phyloP scores from a whole-genome alignment of 495 filamentous ascomycete species.

The Podospora pseudocomata region DNA sequence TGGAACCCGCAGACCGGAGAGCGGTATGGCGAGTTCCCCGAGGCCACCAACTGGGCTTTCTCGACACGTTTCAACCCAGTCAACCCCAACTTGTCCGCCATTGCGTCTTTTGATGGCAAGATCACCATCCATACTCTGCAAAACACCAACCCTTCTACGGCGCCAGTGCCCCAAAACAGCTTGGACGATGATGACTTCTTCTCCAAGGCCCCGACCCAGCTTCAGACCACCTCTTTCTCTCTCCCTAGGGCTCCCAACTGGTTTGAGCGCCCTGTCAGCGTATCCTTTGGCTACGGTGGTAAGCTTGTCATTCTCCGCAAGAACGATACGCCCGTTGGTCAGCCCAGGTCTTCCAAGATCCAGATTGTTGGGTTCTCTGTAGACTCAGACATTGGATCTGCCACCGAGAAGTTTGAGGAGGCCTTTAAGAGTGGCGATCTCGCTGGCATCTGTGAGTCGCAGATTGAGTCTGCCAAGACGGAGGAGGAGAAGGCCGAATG shows the following conservation, averaged over 20 bases:
- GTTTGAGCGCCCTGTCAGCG: slow-evolving; percentile 80
- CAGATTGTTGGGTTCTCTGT: slow-evolving; percentile 83
- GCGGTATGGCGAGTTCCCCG: slow-evolving; percentile 84
- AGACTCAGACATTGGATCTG: slow-evolving; percentile 77
- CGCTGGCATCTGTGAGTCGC: slow-evolving; percentile 72
- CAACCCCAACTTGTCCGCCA: slow-evolving; percentile 86
- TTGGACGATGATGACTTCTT: slow-evolving; percentile 97
- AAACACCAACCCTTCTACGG: slow-evolving; percentile 70
- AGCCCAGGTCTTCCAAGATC: slow-evolving; percentile 67
- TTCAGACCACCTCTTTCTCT: slow-evolving; percentile 83
- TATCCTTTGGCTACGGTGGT: slow-evolving; percentile 93
- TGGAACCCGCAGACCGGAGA: slow-evolving; percentile 95
- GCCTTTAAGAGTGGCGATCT: slow-evolving; percentile 76
- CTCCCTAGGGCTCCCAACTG: slow-evolving; percentile 84
- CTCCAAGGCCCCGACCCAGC: slow-evolving; percentile 82
- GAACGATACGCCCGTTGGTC: slow-evolving; percentile 52
- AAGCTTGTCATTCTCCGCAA: slow-evolving; percentile 77
- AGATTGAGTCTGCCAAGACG: slow-evolving; percentile 64
- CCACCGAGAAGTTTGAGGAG: slow-evolving; percentile 82
- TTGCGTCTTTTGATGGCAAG: slow-evolving; percentile 94
- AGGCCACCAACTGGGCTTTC: slow-evolving; percentile 98
- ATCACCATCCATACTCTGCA: slow-evolving; percentile 90
- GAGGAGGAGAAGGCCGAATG: slow-evolving; percentile 95
- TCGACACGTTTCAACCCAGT: slow-evolving; percentile 90
- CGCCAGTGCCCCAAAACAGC: slow-evolving; percentile 49